A percentile compares a stretch with the other conserved stretches of the same genome.
phyloP scores from a whole-genome alignment of 2,329 filamentous ascomycete genomes.

The Aspergillus sp. region DNA sequence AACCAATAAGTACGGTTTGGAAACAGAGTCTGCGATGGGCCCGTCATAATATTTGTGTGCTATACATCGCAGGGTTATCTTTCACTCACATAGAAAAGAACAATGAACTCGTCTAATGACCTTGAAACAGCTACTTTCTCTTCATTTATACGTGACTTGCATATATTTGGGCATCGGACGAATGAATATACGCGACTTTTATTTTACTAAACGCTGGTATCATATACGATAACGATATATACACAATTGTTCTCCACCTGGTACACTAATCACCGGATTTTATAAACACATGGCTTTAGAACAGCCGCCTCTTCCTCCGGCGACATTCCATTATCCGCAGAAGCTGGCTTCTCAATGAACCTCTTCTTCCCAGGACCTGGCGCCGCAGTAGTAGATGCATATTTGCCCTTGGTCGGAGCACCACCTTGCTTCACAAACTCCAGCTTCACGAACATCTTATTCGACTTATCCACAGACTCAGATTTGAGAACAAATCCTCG shows the following conservation, averaged over 20 bases:
- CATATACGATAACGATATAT: neutral
- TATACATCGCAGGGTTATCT: constrained; percentile 19
- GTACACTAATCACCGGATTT: constrained; percentile 58
- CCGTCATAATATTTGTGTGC: constrained; percentile 16
- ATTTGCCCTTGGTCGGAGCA: constrained; percentile 73
- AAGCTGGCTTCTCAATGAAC: constrained; percentile 59
- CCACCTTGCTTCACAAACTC: constrained; percentile 79
- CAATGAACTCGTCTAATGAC: constrained; percentile 25
- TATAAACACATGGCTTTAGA: constrained; percentile 95
- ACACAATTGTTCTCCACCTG: constrained; percentile 3
- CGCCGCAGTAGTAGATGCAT: constrained; percentile 41
- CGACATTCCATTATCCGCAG: constrained; percentile 54
- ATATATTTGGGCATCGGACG: neutral
- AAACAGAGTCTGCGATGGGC: constrained; percentile 2
- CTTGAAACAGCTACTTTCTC: constrained; percentile 5
- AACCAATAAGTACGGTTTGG: constrained; percentile 38
- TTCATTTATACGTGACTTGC: neutral
- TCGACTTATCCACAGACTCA: constrained; percentile 73
- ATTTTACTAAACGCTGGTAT: neutral
- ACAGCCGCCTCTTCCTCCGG: constrained; percentile 66
- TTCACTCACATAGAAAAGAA: constrained; percentile 31
- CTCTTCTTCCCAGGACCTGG: constrained; percentile 44
- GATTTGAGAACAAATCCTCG: constrained; percentile 83
- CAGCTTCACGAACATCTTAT: constrained; percentile 99
- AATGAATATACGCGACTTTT: neutral